A percentile compares a stretch with the other conserved stretches of the same genome.
Evolutionary conservation across 1,139 yeast species (phyloP).

Genomic region (Zygosaccharomyces pseudobailii): DNA sequence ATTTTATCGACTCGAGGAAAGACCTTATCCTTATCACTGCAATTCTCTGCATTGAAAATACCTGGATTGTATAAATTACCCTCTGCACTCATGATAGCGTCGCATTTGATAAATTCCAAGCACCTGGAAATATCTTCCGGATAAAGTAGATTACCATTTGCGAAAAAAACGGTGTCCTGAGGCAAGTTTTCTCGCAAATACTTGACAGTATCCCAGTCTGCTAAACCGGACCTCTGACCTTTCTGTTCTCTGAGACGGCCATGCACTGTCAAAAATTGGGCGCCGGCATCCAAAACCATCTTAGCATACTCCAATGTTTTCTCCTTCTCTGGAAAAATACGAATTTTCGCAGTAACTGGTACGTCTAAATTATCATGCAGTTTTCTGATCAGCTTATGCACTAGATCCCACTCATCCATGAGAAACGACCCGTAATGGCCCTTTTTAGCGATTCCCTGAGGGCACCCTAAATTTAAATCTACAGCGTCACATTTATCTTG

Average conservation of each 20-base stretch:
- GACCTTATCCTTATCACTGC: conserved; percentile 51
- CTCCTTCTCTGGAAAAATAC: conserved; percentile 81
- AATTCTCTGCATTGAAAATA: conserved; percentile 45
- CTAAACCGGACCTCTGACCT: conserved; percentile 92
- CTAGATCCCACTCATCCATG: conserved; percentile 95
- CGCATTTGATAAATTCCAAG: conserved; percentile 57
- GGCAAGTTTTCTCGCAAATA: conserved; percentile 79
- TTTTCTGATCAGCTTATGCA: conserved; percentile 62
- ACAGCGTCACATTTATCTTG: conserved; percentile 90
- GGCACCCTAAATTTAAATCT: conserved; percentile 95
- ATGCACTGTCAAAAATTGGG: conserved; percentile 90
- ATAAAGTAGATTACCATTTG: conserved; percentile 88
- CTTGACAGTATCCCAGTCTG: conserved; percentile 81
- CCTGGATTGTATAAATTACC: conserved; percentile 94
- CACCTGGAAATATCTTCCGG: conserved; percentile 76
- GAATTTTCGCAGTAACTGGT: conserved; percentile 93
- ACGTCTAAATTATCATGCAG: conserved; percentile 69
- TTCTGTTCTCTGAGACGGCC: conserved; percentile 97
- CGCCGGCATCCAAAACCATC: conserved; percentile 91
- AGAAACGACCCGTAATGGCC: conserved; percentile 94
- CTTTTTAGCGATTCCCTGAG: conserved; percentile 92
- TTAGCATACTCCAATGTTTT: conserved; percentile 83
- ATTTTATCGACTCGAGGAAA: conserved; percentile 84
- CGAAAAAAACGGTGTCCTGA: conserved; percentile 77
- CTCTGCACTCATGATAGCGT: conserved; percentile 97